Evolutionary conservation across 2,329 filamentous ascomycete species (phyloP).

Genomic region (Cladophialophora psammophila): DNA sequence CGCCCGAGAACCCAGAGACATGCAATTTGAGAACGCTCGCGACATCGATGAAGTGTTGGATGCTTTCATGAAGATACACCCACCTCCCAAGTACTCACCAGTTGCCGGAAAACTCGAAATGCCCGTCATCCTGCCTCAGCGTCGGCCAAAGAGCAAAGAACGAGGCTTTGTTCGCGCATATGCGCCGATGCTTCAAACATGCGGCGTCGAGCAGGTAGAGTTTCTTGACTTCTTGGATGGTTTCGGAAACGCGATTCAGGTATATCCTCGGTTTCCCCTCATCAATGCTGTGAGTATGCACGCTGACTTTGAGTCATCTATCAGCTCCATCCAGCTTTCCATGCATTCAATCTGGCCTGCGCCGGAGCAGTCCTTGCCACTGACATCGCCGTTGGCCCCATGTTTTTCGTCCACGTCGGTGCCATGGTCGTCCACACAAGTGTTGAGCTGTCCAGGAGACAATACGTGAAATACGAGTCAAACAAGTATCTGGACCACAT

Average conservation of each 20-base stretch:
- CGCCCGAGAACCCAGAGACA: background rate
- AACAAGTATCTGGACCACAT: slow-evolving; percentile 64
- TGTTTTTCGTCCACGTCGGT: slow-evolving; percentile 15
- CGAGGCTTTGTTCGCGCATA: slow-evolving; percentile 63
- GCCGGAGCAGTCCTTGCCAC: slow-evolving; percentile 11
- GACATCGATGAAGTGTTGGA: slow-evolving; percentile 20
- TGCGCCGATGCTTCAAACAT: slow-evolving; percentile 52
- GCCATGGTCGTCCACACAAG: slow-evolving; percentile 12
- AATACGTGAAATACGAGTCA: slow-evolving; percentile 44
- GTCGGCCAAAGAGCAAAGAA: slow-evolving; percentile 56
- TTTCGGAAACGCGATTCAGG: slow-evolving; percentile 47
- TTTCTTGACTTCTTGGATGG: slow-evolving; percentile 59
- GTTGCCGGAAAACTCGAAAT: slow-evolving; percentile 16
- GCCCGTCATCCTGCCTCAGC: slow-evolving; percentile 61
- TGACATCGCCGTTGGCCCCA: slow-evolving; percentile 14
- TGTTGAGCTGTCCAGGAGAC: slow-evolving; percentile 8
- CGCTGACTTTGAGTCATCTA: background rate
- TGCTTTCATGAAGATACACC: slow-evolving; percentile 18
- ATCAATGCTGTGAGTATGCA: background rate
- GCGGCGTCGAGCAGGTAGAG: slow-evolving; percentile 29
- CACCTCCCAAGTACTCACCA: slow-evolving; percentile 35
- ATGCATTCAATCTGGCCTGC: slow-evolving; percentile 30
- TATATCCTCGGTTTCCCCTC: background rate
- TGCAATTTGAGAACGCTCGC: slow-evolving; percentile 13
- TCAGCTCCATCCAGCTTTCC: slow-evolving; percentile 21